Evolutionary conservation across 306 rosid species (phyloP).

Genomic region (Gynostemma pentaphyllum): DNA sequence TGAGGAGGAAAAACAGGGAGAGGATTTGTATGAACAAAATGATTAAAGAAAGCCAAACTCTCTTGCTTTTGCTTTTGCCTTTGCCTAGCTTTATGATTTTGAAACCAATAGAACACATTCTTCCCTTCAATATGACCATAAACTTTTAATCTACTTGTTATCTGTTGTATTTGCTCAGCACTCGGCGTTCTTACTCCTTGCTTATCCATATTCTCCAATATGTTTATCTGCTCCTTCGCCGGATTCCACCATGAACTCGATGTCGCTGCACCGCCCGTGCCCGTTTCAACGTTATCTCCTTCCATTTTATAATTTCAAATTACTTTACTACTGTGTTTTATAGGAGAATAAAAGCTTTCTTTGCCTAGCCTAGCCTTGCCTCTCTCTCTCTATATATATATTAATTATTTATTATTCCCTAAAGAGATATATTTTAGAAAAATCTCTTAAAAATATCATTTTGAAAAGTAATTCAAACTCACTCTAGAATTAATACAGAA

Average conservation of each 20-base stretch:
- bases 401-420: too few species aligned
- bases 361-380: too few species aligned
- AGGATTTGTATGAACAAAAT: constrained; percentile 23
- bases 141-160: constrained; percentile 44
- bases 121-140: constrained; percentile 89
- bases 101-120: constrained; percentile 97
- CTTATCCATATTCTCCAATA: constrained; percentile 61
- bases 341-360: background rate
- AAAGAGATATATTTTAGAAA: too few species aligned
- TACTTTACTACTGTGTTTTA: background rate
- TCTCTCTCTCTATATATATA: too few species aligned
- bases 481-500: too few species aligned
- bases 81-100: constrained; percentile 86
- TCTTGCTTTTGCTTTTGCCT: constrained; percentile 91
- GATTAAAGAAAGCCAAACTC: constrained; percentile 38
- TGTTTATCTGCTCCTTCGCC: constrained; percentile 68
- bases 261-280: background rate
- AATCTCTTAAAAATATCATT: too few species aligned
- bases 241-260: constrained; percentile 73
- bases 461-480: too few species aligned
- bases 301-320: constrained; percentile 26
- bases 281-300: background rate
- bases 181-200: constrained; percentile 79
- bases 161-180: constrained; percentile 71
- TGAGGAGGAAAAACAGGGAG: constrained; percentile 26